phyloP scores from a whole-genome alignment of 495 filamentous ascomycete species.

The Terfezia boudieri region DNA sequence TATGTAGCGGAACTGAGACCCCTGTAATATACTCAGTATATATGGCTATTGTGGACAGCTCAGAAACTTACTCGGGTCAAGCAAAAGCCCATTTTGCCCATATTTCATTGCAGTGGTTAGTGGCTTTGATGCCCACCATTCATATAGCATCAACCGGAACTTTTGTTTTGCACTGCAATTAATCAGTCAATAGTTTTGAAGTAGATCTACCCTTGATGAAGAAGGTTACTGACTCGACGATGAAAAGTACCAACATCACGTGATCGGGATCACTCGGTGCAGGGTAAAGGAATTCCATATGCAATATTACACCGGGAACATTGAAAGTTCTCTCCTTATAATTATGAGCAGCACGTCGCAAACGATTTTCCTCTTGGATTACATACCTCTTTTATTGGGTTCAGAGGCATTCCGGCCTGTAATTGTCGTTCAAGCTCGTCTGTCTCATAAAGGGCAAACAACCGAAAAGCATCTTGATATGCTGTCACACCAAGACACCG shows the following conservation, averaged over 20 bases:
- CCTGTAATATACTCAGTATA: conserved; percentile 5
- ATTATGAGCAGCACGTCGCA: background rate
- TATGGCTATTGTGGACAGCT: background rate
- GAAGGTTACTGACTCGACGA: conserved; percentile 24
- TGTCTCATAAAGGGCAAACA: conserved; percentile 39
- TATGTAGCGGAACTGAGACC: conserved; percentile 16
- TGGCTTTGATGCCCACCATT: conserved; percentile 34
- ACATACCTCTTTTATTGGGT: conserved; percentile 21
- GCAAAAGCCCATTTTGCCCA: conserved; percentile 14
- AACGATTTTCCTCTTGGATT: background rate
- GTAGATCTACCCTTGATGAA: background rate
- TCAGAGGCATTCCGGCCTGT: conserved; percentile 16
- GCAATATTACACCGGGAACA: conserved; percentile 51
- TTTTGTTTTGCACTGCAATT: conserved; percentile 23
- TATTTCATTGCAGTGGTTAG: conserved; percentile 9
- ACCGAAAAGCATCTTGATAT: conserved; percentile 30
- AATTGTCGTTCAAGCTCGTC: conserved; percentile 25
- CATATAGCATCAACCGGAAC: conserved; percentile 45
- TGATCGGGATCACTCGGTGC: conserved; percentile 37
- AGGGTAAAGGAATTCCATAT: conserved; percentile 73
- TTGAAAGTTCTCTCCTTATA: conserved; percentile 29
- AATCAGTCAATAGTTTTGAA: background rate
- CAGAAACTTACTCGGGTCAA: conserved; percentile 11
- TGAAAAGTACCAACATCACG: conserved; percentile 53
- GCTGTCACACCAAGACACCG: conserved; percentile 44